A percentile compares a stretch with the other conserved stretches of the same genome.
Conservation (phyloP, 1,139 yeast species). For the Geotrichum phurueaensis region DNA sequence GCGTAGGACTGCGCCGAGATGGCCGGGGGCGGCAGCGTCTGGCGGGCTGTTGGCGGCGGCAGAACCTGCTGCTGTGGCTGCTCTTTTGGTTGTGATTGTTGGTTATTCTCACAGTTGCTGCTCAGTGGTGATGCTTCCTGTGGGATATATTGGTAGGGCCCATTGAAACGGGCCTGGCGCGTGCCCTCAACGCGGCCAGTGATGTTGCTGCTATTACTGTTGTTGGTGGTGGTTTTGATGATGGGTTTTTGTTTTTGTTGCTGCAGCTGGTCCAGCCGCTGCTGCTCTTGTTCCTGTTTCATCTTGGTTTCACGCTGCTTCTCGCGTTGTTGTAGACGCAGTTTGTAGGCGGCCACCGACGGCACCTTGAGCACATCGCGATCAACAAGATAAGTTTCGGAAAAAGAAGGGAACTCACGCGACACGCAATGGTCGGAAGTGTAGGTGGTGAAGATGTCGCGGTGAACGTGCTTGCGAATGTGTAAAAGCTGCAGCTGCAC, state of each 20-base stretch:
- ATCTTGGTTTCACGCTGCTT: background rate
- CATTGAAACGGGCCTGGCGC: background rate
- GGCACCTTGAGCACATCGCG: constrained; percentile 21
- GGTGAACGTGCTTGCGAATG: constrained; percentile 28
- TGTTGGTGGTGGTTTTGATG: constrained; percentile 8
- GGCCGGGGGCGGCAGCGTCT: constrained; percentile 7
- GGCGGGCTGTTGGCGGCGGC: background rate
- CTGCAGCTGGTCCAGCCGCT: background rate
- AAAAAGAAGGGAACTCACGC: constrained; percentile 19
- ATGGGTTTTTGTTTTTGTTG: constrained; percentile 12
- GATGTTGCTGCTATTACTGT: background rate
- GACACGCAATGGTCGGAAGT: constrained; percentile 22
- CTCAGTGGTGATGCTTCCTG: background rate
- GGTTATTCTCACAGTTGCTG: background rate
- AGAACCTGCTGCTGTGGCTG: background rate
- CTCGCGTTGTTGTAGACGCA: background rate
- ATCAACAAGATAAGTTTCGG: constrained; percentile 26
- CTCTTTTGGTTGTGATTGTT: background rate
- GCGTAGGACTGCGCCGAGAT: background rate
- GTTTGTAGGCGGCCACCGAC: background rate
- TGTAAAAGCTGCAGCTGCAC: constrained; percentile 1
- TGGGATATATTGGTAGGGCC: background rate
- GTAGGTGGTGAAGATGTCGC: constrained; percentile 31
- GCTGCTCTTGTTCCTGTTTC: constrained; percentile 1
- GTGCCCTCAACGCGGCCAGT: constrained; percentile 12